Conservation (phyloP, 371 early-diverging fungal species). For the Apophysomyces variabilis region DNA sequence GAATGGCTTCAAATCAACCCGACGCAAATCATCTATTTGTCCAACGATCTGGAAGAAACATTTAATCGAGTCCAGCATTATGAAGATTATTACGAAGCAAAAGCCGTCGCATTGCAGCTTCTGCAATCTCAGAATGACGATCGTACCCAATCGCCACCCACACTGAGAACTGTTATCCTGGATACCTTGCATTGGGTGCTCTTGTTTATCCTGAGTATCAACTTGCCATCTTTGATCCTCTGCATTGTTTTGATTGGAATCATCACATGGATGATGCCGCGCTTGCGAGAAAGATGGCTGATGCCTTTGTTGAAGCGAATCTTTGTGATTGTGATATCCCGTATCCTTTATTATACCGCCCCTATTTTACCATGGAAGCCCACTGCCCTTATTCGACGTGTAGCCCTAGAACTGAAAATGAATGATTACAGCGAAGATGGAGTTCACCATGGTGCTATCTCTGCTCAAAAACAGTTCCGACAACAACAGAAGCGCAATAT, state of each 20-base stretch:
- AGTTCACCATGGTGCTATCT: constrained; percentile 44
- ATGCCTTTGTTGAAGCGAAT: constrained; percentile 27
- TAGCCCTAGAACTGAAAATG: constrained; percentile 15
- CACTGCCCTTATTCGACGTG: constrained; percentile 4
- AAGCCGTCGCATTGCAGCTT: not conserved
- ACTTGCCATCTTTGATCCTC: constrained; percentile 37
- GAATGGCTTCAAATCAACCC: constrained; percentile 25
- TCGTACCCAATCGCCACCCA: constrained; percentile 8
- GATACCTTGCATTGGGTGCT: not conserved
- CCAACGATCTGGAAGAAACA: constrained; percentile 11
- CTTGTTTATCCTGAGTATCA: constrained; percentile 19
- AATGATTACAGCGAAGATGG: constrained; percentile 41
- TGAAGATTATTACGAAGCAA: constrained; percentile 22
- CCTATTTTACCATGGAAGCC: constrained; percentile 20
- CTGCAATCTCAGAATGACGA: not conserved
- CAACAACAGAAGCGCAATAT: constrained; percentile 25
- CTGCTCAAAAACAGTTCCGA: constrained; percentile 36
- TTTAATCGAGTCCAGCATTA: constrained; percentile 5
- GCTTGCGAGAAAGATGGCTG: constrained; percentile 30
- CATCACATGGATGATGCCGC: constrained; percentile 38
- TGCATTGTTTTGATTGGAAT: constrained; percentile 30
- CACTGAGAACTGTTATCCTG: constrained; percentile 17
- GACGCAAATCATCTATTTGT: constrained; percentile 19
- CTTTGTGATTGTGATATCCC: constrained; percentile 16
- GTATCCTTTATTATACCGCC: constrained; percentile 13